phyloP scores from a whole-genome alignment of 108 stramenopile species.

The Cyclotella choctawhatcheeana region DNA sequence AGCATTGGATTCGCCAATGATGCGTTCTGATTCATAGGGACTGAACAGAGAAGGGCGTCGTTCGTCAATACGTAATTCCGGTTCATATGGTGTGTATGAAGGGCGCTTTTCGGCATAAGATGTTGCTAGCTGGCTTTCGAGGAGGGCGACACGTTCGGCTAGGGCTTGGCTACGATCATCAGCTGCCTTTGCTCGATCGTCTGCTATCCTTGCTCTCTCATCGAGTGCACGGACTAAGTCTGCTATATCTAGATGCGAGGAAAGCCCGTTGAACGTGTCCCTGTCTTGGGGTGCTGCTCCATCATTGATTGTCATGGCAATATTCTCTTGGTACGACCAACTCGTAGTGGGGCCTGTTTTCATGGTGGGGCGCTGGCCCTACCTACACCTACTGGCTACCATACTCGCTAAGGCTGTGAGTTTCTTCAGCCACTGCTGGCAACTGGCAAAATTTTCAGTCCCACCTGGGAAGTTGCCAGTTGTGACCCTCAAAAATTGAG shows the following conservation, averaged over 20 bases:
- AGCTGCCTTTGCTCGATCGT: constrained; percentile 17
- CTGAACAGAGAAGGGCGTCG: not conserved
- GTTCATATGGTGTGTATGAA: not conserved
- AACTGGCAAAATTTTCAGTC: no score
- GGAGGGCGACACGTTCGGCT: constrained; percentile 9
- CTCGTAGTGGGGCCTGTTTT: no score
- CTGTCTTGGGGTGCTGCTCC: constrained; percentile 1
- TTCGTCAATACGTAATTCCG: not conserved
- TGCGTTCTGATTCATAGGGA: not conserved
- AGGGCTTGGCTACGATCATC: constrained; percentile 10
- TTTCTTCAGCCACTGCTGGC: no score
- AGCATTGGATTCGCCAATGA: not conserved
- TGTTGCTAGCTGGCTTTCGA: not conserved
- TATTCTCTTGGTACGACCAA: no score
- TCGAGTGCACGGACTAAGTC: constrained; percentile 3
- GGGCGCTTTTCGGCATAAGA: not conserved
- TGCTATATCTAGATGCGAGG: constrained; percentile 19
- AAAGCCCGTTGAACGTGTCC: not conserved
- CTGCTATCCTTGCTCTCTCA: not conserved
- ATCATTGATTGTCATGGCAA: constrained; percentile 10
- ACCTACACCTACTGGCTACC: no score
- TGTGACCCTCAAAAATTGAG: no score
- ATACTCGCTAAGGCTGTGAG: no score
- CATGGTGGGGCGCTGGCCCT: no score
- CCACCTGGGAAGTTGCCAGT: no score